phyloP scores from a whole-genome alignment of 495 filamentous ascomycete genomes.

The Polyplosphaeria fusca region DNA sequence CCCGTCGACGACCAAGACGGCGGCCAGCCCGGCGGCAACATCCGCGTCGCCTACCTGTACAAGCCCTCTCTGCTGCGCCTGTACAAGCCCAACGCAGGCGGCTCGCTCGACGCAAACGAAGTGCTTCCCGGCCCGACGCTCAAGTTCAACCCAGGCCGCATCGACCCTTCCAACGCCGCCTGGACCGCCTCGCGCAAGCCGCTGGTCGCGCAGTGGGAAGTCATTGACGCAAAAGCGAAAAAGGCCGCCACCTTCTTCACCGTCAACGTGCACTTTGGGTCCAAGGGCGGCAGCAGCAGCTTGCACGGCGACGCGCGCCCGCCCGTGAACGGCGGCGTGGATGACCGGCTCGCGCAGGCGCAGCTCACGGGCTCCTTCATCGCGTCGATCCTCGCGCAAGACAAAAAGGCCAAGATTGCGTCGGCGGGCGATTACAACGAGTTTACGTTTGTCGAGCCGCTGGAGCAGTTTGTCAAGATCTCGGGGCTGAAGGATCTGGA shows the following conservation, averaged over 20 bases:
- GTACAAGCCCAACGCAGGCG: conserved; percentile 48
- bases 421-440: conserved; percentile 63
- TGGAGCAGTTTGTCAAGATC: conserved; percentile 44
- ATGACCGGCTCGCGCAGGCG: conserved; percentile 48
- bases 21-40: conserved; percentile 61
- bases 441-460: conserved; percentile 53
- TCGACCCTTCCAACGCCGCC: conserved; percentile 53
- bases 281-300: conserved; percentile 55
- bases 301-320: conserved; percentile 57
- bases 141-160: conserved; percentile 57
- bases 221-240: conserved; percentile 39
- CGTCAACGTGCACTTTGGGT: conserved; percentile 57
- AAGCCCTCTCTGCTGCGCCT: conserved; percentile 50
- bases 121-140: conserved; percentile 50
- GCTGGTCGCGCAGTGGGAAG: conserved; percentile 55
- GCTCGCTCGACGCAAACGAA: conserved; percentile 44
- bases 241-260: conserved; percentile 50
- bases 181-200: conserved; percentile 57
- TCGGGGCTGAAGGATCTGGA: conserved; percentile 55
- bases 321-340: conserved; percentile 58
- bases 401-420: conserved; percentile 48
- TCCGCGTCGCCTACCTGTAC: conserved; percentile 62
- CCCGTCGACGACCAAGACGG: conserved; percentile 53
- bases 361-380: conserved; percentile 48
- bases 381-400: conserved; percentile 43